phyloP scores from a whole-genome alignment of 2,329 filamentous ascomycete species.

The Amphichorda felina region DNA sequence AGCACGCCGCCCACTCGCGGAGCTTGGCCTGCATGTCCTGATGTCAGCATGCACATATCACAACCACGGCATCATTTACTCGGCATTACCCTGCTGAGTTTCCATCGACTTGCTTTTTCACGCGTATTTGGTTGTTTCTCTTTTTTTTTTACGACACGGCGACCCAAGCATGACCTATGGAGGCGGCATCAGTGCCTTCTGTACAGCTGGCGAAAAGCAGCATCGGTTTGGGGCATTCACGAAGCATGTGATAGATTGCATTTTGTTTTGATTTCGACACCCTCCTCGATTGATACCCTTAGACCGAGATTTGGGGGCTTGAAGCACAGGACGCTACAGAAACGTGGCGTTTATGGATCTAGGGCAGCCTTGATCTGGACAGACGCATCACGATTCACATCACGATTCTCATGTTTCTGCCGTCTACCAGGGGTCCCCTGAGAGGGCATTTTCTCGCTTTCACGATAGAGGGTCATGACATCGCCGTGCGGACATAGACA shows the following conservation, averaged over 20 bases:
- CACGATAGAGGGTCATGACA: conserved; percentile 31
- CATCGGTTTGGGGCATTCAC: conserved; percentile 26
- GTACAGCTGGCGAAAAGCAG: conserved; percentile 20
- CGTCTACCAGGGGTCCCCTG: conserved; percentile 21
- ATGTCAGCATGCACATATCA: neutral
- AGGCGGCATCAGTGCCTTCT: conserved; percentile 10
- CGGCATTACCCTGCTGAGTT: conserved; percentile 4
- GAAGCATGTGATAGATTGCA: conserved; percentile 31
- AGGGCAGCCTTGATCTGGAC: conserved; percentile 18
- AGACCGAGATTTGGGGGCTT: conserved; percentile 27
- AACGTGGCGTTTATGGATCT: conserved; percentile 22
- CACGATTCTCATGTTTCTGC: conserved; percentile 24
- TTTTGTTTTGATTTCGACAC: conserved; percentile 29
- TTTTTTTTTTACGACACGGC: conserved; percentile 22
- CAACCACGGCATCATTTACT: conserved; percentile 3
- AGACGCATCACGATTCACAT: conserved; percentile 17
- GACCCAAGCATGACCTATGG: conserved; percentile 25
- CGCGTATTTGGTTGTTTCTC: conserved; percentile 10
- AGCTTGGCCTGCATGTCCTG: neutral
- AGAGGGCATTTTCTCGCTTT: conserved; percentile 27
- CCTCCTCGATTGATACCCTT: conserved; percentile 31
- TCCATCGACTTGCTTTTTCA: conserved; percentile 4
- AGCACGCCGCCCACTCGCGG: neutral
- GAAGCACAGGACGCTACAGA: conserved; percentile 19
- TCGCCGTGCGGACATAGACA: conserved; percentile 44